Evolutionary conservation across 2,329 filamentous ascomycete genomes (phyloP).

Genomic region (Colletotrichum zoysiae): DNA sequence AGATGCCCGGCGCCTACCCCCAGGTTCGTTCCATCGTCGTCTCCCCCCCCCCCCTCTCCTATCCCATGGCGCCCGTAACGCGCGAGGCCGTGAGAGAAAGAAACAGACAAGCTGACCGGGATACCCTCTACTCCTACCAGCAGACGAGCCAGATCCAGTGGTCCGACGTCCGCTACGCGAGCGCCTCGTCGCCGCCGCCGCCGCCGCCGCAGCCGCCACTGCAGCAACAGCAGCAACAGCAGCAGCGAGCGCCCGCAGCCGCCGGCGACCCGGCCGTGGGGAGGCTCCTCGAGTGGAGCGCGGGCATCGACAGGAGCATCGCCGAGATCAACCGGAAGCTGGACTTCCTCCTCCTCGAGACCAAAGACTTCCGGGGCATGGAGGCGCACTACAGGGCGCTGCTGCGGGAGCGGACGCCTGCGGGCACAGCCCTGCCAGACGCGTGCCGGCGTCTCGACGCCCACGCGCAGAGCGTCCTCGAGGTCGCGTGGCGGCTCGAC

Average conservation of each 20-base stretch:
- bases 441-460: conserved; percentile 22
- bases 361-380: conserved; percentile 18
- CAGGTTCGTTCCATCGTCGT: conserved; percentile 4
- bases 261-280: neutral
- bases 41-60: too few relatives aligned
- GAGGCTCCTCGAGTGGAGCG: conserved; percentile 19
- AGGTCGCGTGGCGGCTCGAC: conserved; percentile 8
- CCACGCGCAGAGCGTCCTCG: conserved; percentile 9
- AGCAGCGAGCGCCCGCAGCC: neutral
- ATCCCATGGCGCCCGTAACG: too few relatives aligned
- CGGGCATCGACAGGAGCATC: conserved; percentile 3
- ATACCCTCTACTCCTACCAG: too few relatives aligned
- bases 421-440: conserved; percentile 24
- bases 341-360: conserved; percentile 19
- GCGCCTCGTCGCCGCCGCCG: neutral
- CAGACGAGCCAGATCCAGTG: neutral
- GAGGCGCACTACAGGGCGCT: conserved; percentile 14
- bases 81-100: neutral
- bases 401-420: conserved; percentile 7
- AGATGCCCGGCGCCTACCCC: conserved; percentile 6
- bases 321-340: conserved; percentile 23
- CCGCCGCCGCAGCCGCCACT: too few relatives aligned
- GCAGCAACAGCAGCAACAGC: too few relatives aligned
- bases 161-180: neutral
- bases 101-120: neutral